Base-by-base conservation (phyloP, 108 stramenopile genomes). In the Asterionellopsis glacialis region DNA sequence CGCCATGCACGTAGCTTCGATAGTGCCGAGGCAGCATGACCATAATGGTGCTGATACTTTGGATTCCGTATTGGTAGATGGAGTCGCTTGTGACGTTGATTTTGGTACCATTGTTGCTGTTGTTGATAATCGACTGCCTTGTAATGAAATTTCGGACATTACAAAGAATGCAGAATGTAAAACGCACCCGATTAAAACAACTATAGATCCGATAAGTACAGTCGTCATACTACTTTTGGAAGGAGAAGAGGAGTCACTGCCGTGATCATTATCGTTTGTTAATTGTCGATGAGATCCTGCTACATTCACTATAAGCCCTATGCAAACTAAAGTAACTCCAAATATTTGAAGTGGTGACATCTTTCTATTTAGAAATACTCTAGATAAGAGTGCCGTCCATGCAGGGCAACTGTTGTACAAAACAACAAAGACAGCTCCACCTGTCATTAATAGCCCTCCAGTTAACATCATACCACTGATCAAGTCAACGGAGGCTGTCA, bases 401-500 rank as follows among this genome's bases (percentile, higher is more conserved):
- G 54, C 54, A 18, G 54, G 54, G 9, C 54, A 55, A 40, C 54
- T 55, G 9, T 55, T 55, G 23, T 55, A 55, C 9, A 55, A 40
- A 22, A 55, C 23, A 2, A 55, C 54, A 40, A 55, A 55, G 2
- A 55, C 23, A 6, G 18, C 22, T 9, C 54, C 54, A 5, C 54
- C 54, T 18, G 54, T 55, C 23, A 55, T 16, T 16, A 55, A 22
- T 55, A 55, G 2, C 18, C 54, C 54, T 21, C 54, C 54, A 28
- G 54, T 55, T 5, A 55, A 22, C 18, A 55, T 4, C 54, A 55
- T 55, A 28, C 54, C 54, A 40, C 54, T 55, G 18, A 55, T 19
- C 22, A 55, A 55, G 22, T 55, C 54, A 28, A 55, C 9, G 4
- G 38, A 1, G 5, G 54, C 54, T 18, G 54, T 40, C 18, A 40